phyloP scores from a whole-genome alignment of 2,329 filamentous ascomycete genomes.

The Cercospora janseana region DNA sequence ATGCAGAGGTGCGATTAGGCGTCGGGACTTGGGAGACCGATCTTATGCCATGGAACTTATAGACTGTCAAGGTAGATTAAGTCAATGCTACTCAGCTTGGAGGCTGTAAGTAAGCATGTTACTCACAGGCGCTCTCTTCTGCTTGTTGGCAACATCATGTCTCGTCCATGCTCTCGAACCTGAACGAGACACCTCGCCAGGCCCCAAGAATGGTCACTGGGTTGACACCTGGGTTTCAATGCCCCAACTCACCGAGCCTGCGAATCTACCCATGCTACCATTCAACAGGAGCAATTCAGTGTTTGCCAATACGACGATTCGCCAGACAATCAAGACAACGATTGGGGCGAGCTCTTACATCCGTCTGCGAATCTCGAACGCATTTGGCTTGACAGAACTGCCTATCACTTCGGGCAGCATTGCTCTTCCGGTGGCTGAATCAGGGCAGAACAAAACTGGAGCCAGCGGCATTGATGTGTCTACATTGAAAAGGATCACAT shows the following conservation, averaged over 20 bases:
- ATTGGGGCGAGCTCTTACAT: conserved; percentile 54
- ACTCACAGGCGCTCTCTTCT: neutral
- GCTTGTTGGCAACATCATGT: neutral
- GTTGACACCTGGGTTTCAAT: conserved; percentile 64
- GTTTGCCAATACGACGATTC: conserved; percentile 61
- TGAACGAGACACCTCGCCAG: conserved; percentile 5
- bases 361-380: conserved; percentile 64
- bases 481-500: conserved; percentile 57
- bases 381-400: conserved; percentile 60
- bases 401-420: conserved; percentile 60
- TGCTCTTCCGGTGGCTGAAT: conserved; percentile 48
- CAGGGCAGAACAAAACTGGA: conserved; percentile 53
- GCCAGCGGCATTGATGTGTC: conserved; percentile 52
- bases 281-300: conserved; percentile 52
- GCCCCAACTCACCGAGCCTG: conserved; percentile 63
- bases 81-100: neutral
- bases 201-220: conserved; percentile 49
- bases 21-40: neutral
- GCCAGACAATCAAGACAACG: conserved; percentile 63
- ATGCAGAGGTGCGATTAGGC: conserved; percentile 5
- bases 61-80: neutral
- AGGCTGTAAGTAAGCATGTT: neutral
- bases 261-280: conserved; percentile 60
- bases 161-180: neutral
- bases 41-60: neutral